A percentile compares a stretch with the other conserved stretches of the same genome.
Conservation (phyloP, 192 early-diverging fungal genomes). For the Thoreauomyces humboldtii region DNA sequence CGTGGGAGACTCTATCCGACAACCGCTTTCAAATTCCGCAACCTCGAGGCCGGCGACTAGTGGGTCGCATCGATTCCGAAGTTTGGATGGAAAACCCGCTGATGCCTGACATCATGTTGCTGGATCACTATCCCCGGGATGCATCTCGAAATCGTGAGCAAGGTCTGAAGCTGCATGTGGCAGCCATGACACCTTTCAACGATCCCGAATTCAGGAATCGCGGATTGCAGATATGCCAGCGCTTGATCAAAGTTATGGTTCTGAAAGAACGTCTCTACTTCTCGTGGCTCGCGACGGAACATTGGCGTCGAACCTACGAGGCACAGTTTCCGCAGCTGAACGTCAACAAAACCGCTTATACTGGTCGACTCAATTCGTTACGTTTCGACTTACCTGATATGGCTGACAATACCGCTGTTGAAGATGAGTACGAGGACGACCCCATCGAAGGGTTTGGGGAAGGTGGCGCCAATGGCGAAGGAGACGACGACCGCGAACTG, state of each 20-base stretch:
- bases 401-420: conserved; percentile 39
- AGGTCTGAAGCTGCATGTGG: conserved; percentile 29
- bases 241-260: conserved; percentile 39
- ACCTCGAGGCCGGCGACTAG: conserved; percentile 27
- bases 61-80: conserved; percentile 41
- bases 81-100: conserved; percentile 49
- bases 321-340: conserved; percentile 45
- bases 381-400: conserved; percentile 50
- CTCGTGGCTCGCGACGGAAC: conserved; percentile 44
- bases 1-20: conserved; percentile 38
- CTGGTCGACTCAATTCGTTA: conserved; percentile 38
- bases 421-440: conserved; percentile 52
- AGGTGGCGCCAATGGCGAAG: conserved; percentile 7
- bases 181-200: conserved; percentile 39
- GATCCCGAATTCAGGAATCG: conserved; percentile 39
- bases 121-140: conserved; percentile 43
- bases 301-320: conserved; percentile 42
- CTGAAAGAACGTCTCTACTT: conserved; percentile 32
- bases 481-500: conserved; percentile 4
- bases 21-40: conserved; percentile 35
- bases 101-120: conserved; percentile 46
- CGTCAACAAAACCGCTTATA: conserved; percentile 41
- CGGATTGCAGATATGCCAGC: conserved; percentile 29
- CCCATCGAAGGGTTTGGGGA: no score
- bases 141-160: conserved; percentile 25